These are phyloP conservation scores for Aspergillus mulundensis DNA, from an alignment of 495 filamentous ascomycete genomes.

Conservation along the genomic window DNA sequence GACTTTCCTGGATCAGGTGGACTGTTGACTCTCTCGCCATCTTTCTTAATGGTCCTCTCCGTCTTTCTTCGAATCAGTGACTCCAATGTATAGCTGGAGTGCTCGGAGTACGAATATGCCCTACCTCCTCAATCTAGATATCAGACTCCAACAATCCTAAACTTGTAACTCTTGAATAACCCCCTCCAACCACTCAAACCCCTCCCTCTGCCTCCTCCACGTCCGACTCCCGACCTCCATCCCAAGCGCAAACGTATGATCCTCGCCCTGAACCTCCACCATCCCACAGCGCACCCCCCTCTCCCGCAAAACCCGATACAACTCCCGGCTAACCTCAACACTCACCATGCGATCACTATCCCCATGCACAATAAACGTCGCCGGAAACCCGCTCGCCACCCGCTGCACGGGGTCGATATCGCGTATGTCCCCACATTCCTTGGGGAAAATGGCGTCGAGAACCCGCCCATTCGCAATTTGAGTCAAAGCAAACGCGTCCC, in stretches of 20 bases:
- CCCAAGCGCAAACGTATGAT: constrained; percentile 34
- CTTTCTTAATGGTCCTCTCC: too few species aligned
- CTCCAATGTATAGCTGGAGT: too few species aligned
- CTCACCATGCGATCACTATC: constrained; percentile 26
- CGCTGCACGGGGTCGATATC: constrained; percentile 24
- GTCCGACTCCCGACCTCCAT: constrained; percentile 34
- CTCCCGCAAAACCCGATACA: constrained; percentile 18
- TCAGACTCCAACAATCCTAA: background rate
- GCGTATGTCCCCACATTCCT: background rate
- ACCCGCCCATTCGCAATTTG: constrained; percentile 33
- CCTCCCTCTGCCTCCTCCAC: constrained; percentile 32
- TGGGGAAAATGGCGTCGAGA: constrained; percentile 23
- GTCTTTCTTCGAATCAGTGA: too few species aligned
- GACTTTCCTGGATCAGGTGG: too few species aligned
- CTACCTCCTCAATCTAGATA: too few species aligned
- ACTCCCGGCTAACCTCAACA: constrained; percentile 25
- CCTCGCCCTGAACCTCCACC: constrained; percentile 32
- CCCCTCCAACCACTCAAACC: constrained; percentile 35
- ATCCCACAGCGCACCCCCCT: constrained; percentile 27
- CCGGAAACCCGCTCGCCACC: constrained; percentile 23
- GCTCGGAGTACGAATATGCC: too few species aligned
- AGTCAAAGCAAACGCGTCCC: constrained; percentile 36
- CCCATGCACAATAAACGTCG: constrained; percentile 33
- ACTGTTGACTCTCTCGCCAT: too few species aligned
- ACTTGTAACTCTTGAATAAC: constrained; percentile 13